Conservation (phyloP, 78 protist genomes). For the slime mould (Dictyostelium discoideum) region dicty_2.7 NC_007089.4:2214501-2215000, state of each 20-base stretch:
- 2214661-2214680: constrained; percentile 50
- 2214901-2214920: background rate
- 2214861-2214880: background rate
- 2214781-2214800: background rate
- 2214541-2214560: background rate
- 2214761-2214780: constrained; percentile 8
- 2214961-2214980: constrained; percentile 28
- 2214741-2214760: constrained; percentile 55
- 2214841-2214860: background rate
- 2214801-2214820: too few species aligned
- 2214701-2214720: constrained; percentile 8
- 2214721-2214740: constrained; percentile 43
- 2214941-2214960: constrained; percentile 47
- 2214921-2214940: constrained; percentile 25
- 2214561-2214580: constrained; percentile 58
- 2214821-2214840: too few species aligned
- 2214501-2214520: background rate
- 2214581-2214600: constrained; percentile 27
- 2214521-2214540: constrained; percentile 2
- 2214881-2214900: background rate
- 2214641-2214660: constrained; percentile 52
- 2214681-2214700: constrained; percentile 17
- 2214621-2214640: constrained; percentile 15
- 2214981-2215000: constrained; percentile 13
- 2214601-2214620: constrained; percentile 48